Evolutionary conservation across 768 basidiomycete species (phyloP), one percentile per base, ranked within the genome.

Genomic region (Phallus indusiatus): DNA sequence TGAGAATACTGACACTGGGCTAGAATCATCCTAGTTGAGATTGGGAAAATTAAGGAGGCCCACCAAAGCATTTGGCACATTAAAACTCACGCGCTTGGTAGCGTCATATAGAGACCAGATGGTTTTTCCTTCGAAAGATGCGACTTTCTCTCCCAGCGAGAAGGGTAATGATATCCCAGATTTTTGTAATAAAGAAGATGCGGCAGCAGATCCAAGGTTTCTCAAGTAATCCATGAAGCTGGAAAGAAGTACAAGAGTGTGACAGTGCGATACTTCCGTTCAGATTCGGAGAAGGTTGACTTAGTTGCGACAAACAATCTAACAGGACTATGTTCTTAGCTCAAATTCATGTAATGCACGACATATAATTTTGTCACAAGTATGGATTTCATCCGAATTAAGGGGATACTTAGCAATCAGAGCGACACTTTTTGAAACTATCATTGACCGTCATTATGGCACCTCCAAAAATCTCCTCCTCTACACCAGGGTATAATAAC

Each of bases 131-230:
- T 81, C 90, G 59, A 83, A 77, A 20, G 83, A 79, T 5, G 78
- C 69, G 51, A 91, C 80, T 63, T 88, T 88, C 28, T 78, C 67
- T 36, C 93, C 94, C 5, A 96, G 79, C 3, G 84, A 81, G 67
- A 95, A 97, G 0, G 94, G 94, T 21, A 94, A 77, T 63, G 87
- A 88, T 14, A 97, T 78, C 22, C 94, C 94, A 8, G 94, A 94
- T 67, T 94, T 95, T 66, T 90, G 88, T 1, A 97, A 90, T n/a
- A 96, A 79, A 8, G 85, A 83, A 46, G 88, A 93, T 48, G 90
- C 93, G 7, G 93, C 93, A 49, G 84, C 89, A 56, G 87, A 88
- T 36, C 91, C 90, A 16, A 93, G 77, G 34, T 76, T 90, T 64
- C 88, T 79, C 60, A 93, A 73, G 67, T 90, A 90, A 64, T 93